Base-by-base conservation (phyloP, 2,329 filamentous ascomycete species). In the Hypomyces rosellus region DNA sequence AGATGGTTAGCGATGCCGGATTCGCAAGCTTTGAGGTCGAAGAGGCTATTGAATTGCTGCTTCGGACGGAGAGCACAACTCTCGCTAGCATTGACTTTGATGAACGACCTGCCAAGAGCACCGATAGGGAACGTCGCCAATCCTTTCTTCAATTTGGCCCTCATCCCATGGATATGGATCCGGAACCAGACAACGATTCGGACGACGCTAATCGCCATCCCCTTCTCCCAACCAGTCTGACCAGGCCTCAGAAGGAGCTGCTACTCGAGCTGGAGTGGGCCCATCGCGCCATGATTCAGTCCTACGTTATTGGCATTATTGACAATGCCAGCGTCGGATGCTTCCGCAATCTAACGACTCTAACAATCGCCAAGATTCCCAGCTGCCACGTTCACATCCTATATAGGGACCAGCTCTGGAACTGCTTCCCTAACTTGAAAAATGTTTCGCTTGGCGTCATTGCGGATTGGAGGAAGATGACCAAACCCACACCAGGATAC, bases 261-360 rank as follows among this genome's bases (percentile, higher is more conserved):
- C 65, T 88, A 2, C 67, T 85, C 36, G 84, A 88, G 62, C 79
- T 82, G 3, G 78, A 82, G 47, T 86, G 84, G 81, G 83, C 83
- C 6, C 83, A 88, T 55, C 72, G 78, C 48, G 84, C 83, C 15
- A 84, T 88, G 61, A 71, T 88, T 43, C 78, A 83, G 45, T 85
- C 84, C 1, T 88, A 84, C 57, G 76, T 82, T 55, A 76, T 86
- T 44, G 77, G 81, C 1, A 65, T 87, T 40, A 77, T 82, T 20
- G 81, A 86, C 58, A 85, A 84, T 52, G 62, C 66, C 14, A 45
- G 49, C 9, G 69, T 70, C 4, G 56, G 60, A 5, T 74, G 70
- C 2, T 85, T 87, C 55, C 52, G 60, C 7, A 65, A 71, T 5
- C 72, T 88, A 40, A 77, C 75, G 18, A 80, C 75, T 5, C 63